Evolutionary conservation across 352 stramenopile genomes (phyloP).

Genomic region (Phytophthora melonis): DNA sequence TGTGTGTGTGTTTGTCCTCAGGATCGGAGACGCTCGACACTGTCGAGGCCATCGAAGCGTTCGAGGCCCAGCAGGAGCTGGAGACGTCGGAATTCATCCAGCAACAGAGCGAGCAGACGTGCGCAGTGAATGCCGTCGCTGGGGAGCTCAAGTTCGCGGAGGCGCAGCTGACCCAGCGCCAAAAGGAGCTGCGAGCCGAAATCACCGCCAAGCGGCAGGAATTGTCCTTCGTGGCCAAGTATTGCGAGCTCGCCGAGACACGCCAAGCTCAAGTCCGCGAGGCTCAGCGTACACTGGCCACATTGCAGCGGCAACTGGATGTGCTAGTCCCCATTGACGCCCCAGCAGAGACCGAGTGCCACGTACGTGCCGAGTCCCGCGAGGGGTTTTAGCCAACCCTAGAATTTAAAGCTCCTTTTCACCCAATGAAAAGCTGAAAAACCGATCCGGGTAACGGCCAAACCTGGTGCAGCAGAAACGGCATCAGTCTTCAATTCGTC

Average conservation of each 20-base stretch:
- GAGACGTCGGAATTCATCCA: slow-evolving; percentile 43
- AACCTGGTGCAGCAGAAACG: slow-evolving; percentile 20
- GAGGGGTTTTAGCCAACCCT: slow-evolving; percentile 29
- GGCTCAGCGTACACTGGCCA: slow-evolving; percentile 52
- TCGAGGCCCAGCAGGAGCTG: slow-evolving; percentile 41
- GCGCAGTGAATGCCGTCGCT: slow-evolving; percentile 36
- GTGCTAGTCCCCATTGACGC: slow-evolving; percentile 11
- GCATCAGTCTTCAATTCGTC: slow-evolving; percentile 31
- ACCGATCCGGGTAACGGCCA: slow-evolving; percentile 10
- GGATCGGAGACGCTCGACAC: slow-evolving; percentile 33
- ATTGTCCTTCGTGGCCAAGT: slow-evolving; percentile 45
- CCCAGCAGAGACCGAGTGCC: slow-evolving; percentile 8
- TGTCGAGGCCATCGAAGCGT: slow-evolving; percentile 38
- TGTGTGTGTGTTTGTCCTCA: slow-evolving; percentile 10
- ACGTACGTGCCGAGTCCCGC: slow-evolving; percentile 8
- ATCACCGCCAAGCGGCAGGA: slow-evolving; percentile 46
- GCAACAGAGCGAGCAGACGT: slow-evolving; percentile 29
- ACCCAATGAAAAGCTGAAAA: neutral
- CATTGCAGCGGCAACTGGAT: slow-evolving; percentile 51
- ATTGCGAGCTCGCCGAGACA: slow-evolving; percentile 43
- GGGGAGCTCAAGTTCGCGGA: slow-evolving; percentile 53
- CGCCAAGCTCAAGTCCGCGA: slow-evolving; percentile 48
- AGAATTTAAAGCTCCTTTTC: neutral
- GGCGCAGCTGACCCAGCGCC: slow-evolving; percentile 53
- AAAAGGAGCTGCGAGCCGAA: slow-evolving; percentile 58